phyloP scores from a whole-genome alignment of 805 yeast species.

The Metschnikowia cerradonensis region DNA sequence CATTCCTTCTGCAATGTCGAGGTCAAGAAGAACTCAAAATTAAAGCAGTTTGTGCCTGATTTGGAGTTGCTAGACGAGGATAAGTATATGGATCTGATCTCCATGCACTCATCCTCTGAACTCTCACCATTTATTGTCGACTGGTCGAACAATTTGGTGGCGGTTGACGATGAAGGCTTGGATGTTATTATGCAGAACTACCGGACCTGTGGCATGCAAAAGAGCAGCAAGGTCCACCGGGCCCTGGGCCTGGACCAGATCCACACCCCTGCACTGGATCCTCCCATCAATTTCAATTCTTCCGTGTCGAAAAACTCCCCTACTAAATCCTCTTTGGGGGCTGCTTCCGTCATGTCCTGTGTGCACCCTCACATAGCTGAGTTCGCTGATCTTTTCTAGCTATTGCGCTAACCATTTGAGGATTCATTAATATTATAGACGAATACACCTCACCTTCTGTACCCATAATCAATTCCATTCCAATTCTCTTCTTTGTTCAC shows the following conservation, averaged over 20 bases:
- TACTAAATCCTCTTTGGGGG: conserved; percentile 3
- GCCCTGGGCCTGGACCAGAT: conserved; percentile 11
- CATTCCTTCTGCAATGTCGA: conserved; percentile 17
- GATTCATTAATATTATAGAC: conserved; percentile 1
- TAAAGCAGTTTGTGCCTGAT: conserved; percentile 19
- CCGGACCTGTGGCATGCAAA: conserved; percentile 18
- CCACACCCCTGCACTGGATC: background rate
- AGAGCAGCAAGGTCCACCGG: conserved; percentile 14
- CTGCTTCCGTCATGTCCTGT: conserved; percentile 12
- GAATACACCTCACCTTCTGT: background rate
- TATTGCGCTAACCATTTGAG: background rate
- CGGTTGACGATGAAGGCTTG: conserved; percentile 44
- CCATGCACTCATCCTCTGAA: conserved; percentile 12
- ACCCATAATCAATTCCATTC: too few relatives aligned
- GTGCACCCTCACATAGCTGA: conserved; percentile 44
- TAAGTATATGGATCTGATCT: conserved; percentile 11
- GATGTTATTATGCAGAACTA: conserved; percentile 41
- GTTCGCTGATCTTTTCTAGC: conserved; percentile 41
- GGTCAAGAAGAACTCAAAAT: conserved; percentile 14
- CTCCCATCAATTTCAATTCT: background rate
- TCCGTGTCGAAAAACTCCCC: conserved; percentile 1
- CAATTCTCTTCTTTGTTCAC: background rate
- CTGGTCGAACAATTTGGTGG: conserved; percentile 56
- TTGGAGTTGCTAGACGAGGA: conserved; percentile 14
- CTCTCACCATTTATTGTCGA: conserved; percentile 43